phyloP scores from a whole-genome alignment of 306 rosid genomes.

The Notholithocarpus densiflorus region DNA sequence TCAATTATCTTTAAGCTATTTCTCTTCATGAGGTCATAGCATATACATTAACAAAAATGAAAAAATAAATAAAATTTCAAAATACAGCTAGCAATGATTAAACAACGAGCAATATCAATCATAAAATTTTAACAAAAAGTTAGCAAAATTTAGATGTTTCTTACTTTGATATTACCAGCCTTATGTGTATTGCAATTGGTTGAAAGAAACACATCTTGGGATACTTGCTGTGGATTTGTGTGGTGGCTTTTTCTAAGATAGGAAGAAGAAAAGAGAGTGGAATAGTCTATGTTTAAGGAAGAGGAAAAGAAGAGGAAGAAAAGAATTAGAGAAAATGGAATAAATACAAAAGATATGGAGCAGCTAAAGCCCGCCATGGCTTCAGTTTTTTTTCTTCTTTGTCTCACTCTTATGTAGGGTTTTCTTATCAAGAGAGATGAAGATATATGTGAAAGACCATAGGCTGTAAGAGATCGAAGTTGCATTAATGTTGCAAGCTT shows the following conservation, averaged over 20 bases:
- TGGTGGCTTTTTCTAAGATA: conserved; percentile 1
- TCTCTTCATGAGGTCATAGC: not conserved
- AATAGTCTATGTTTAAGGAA: not conserved
- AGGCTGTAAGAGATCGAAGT: not conserved
- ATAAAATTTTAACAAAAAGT: too few species aligned
- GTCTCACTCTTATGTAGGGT: not conserved
- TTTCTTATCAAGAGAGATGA: not conserved
- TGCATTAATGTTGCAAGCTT: not conserved
- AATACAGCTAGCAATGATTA: not conserved
- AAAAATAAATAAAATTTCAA: not conserved
- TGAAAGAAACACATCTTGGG: conserved; percentile 1
- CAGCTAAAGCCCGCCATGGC: conserved; percentile 17
- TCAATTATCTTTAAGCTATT: conserved; percentile 33
- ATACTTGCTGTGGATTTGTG: conserved; percentile 3
- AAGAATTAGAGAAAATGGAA: conserved; percentile 8
- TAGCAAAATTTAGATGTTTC: not conserved
- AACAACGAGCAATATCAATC: not conserved
- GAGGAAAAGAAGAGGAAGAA: not conserved
- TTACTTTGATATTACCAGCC: conserved; percentile 2
- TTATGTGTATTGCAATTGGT: not conserved
- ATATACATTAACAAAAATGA: not conserved
- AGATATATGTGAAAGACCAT: not conserved
- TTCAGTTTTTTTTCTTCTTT: not conserved
- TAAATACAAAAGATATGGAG: not conserved
- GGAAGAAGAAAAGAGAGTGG: not conserved